A percentile compares a stretch with the other conserved stretches of the same genome.
Conservation (phyloP, 169 alveolate genomes). For the Plasmodium vinckei region DNA sequence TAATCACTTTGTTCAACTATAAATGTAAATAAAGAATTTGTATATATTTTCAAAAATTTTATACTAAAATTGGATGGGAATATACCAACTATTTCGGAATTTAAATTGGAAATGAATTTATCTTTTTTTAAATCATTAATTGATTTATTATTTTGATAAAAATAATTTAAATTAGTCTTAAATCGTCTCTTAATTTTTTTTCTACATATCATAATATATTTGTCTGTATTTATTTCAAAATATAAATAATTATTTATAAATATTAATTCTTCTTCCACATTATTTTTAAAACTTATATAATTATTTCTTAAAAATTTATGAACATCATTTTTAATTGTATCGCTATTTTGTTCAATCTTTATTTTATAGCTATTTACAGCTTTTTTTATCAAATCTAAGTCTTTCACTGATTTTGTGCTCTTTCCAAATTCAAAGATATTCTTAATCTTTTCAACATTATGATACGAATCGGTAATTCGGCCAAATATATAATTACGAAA, state of each 20-base stretch:
- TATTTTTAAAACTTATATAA: constrained; percentile 11
- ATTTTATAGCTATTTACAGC: constrained; percentile 22
- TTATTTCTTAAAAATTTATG: constrained; percentile 19
- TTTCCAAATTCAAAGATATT: constrained; percentile 3
- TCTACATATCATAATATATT: constrained; percentile 44
- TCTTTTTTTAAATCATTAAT: constrained; percentile 27
- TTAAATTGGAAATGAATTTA: constrained; percentile 14
- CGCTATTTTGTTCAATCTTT: constrained; percentile 13
- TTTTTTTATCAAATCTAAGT: not conserved
- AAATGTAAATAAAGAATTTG: constrained; percentile 35
- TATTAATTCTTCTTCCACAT: constrained; percentile 25
- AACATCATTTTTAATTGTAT: constrained; percentile 36
- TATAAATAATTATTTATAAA: constrained; percentile 29
- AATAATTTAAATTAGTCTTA: not conserved
- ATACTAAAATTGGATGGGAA: constrained; percentile 19
- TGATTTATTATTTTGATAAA: constrained; percentile 19
- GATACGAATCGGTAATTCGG: constrained; percentile 25
- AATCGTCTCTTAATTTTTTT: constrained; percentile 34
- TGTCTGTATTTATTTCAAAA: constrained; percentile 22
- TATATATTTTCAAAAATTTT: constrained; percentile 15
- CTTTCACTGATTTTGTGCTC: not conserved
- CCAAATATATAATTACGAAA: constrained; percentile 26
- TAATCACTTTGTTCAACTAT: constrained; percentile 28
- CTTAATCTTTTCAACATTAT: constrained; percentile 34
- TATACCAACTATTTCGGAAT: constrained; percentile 28